phyloP scores from a whole-genome alignment of 1,284 basidiomycete species.

The Rhodotorula sp. region DNA sequence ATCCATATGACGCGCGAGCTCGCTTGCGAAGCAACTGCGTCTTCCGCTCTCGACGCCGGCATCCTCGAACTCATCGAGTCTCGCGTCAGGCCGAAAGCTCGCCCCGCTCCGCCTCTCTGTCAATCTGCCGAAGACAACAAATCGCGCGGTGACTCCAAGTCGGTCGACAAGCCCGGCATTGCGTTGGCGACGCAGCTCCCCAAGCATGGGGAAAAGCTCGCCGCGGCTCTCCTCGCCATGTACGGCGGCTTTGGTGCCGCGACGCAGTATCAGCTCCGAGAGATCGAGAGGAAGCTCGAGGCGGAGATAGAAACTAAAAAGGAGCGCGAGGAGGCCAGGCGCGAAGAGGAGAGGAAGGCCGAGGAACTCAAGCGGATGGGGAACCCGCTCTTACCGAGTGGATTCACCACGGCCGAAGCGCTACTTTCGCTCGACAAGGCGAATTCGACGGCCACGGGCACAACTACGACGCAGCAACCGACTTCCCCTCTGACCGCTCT shows the following conservation, averaged over 20 bases:
- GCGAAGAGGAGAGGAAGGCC: too few relatives aligned
- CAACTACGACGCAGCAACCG: background rate
- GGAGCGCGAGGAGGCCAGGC: background rate
- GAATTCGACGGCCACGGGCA: background rate
- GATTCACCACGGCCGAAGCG: background rate
- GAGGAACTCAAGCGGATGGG: background rate
- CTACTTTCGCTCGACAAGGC: background rate
- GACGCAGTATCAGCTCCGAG: background rate
- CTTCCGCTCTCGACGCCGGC: slow-evolving; percentile 2
- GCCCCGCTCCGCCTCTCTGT: background rate
- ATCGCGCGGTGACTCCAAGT: background rate
- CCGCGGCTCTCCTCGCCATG: background rate
- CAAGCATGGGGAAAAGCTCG: background rate
- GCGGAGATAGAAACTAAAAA: background rate
- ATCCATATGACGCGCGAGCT: too few relatives aligned
- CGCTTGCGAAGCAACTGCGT: slow-evolving; percentile 1
- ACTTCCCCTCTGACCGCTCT: background rate
- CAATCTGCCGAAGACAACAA: background rate
- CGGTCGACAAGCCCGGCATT: background rate
- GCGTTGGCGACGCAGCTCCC: background rate
- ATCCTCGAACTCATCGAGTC: slow-evolving; percentile 5
- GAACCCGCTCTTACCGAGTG: background rate
- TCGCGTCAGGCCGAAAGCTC: background rate
- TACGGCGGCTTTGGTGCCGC: slow-evolving; percentile 7
- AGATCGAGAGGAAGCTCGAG: background rate